A percentile compares a stretch with the other conserved stretches of the same genome.
Conservation (phyloP, 805 yeast genomes). For the Candida jianshihensis region DNA sequence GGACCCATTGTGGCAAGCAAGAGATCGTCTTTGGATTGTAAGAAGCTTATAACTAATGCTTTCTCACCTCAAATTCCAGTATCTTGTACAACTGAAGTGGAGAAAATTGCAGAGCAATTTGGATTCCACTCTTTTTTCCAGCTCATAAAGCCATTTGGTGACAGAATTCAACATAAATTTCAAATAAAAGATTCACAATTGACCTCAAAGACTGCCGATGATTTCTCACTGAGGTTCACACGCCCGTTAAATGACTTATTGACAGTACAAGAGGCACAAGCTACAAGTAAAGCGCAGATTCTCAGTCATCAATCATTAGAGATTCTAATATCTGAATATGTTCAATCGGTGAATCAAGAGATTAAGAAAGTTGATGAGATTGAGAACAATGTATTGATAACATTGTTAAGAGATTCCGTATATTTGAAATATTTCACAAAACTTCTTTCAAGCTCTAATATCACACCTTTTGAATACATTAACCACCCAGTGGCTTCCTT, state of each 20-base stretch:
- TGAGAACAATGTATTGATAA: constrained; percentile 20
- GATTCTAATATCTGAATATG: constrained; percentile 26
- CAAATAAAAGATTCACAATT: constrained; percentile 46
- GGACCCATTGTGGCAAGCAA: constrained; percentile 7
- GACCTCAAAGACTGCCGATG: constrained; percentile 40
- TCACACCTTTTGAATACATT: constrained; percentile 77
- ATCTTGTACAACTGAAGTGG: constrained; percentile 40
- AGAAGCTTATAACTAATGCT: constrained; percentile 28
- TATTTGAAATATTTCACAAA: constrained; percentile 54
- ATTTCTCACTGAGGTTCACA: constrained; percentile 50
- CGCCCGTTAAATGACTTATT: constrained; percentile 31
- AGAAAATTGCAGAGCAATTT: constrained; percentile 32
- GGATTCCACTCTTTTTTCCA: constrained; percentile 40
- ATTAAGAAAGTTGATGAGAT: constrained; percentile 5
- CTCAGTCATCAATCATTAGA: constrained; percentile 31
- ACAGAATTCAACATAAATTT: constrained; percentile 39
- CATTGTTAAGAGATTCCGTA: constrained; percentile 35
- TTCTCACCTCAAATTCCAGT: constrained; percentile 48
- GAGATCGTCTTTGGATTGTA: constrained; percentile 21
- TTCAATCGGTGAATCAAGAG: constrained; percentile 22
- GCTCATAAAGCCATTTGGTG: constrained; percentile 49
- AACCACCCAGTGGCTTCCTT: constrained; percentile 81
- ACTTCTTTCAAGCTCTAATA: constrained; percentile 48
- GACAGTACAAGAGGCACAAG: constrained; percentile 19
- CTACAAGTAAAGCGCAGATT: constrained; percentile 21